phyloP scores from a whole-genome alignment of 805 yeast species.

The Candida silvicultrix region DNA sequence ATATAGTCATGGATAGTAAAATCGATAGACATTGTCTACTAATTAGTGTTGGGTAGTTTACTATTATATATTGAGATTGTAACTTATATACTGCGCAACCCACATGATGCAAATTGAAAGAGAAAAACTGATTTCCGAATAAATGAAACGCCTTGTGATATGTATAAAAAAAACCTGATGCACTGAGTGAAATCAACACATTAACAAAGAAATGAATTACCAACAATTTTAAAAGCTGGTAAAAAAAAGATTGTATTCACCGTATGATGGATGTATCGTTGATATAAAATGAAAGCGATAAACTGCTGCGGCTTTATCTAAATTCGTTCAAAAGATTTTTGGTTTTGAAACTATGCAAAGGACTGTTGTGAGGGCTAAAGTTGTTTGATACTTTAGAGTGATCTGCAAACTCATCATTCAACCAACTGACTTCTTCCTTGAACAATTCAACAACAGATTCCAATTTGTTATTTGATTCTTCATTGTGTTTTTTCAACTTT shows the following conservation, averaged over 20 bases:
- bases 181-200: background rate
- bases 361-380: conserved; percentile 18
- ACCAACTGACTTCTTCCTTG: conserved; percentile 30
- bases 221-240: too few relatives aligned
- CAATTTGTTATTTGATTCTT: conserved; percentile 35
- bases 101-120: background rate
- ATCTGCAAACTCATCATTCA: conserved; percentile 13
- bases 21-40: too few relatives aligned
- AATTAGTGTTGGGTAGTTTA: too few relatives aligned
- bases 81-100: background rate
- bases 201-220: background rate
- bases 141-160: background rate
- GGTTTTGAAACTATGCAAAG: conserved; percentile 13
- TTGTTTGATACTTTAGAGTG: conserved; percentile 12
- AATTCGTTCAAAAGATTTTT: conserved; percentile 4
- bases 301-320: background rate
- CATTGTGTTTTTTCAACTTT: conserved; percentile 40
- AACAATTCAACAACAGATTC: conserved; percentile 37
- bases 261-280: background rate
- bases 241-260: background rate
- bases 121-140: background rate
- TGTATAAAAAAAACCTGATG: background rate
- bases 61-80: too few relatives aligned
- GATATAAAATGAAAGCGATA: too few relatives aligned
- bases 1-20: too few relatives aligned